Evolutionary conservation across 768 basidiomycete genomes (phyloP), one percentile per base, ranked within the genome.

Genomic region (Lactarius evosmus): DNA sequence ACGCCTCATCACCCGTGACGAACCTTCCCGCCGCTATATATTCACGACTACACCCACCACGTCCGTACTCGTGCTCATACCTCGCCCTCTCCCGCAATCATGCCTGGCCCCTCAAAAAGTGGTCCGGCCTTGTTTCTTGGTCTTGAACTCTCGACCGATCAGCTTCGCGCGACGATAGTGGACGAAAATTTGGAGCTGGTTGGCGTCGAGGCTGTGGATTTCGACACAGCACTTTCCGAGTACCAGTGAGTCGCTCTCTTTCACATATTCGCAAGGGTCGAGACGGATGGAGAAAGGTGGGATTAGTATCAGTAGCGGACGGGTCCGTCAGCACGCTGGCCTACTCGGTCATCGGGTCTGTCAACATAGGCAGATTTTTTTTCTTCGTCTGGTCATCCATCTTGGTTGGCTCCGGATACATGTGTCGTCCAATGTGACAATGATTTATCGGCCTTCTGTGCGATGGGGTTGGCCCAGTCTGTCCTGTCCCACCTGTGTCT

Each of bases 81-180:
- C n/a, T n/a, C n/a, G n/a, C n/a, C n/a, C n/a, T n/a, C n/a, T n/a
- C n/a, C n/a, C n/a, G n/a, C n/a, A n/a, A 34, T 40, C 36, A 67
- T 67, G 67, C 67, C 67, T 56, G 66, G 63, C 14, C 60, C 67
- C 44, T 66, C 76, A 60, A 82, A 82, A 73, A 69, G 73, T 25
- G 76, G 77, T 49, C 74, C 78, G 41, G 74, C 80, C n/a, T 82
- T 90, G 69, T 94, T 93, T 76, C 85, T 95, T 46, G 93, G 92
- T 63, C 82, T 95, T 72, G 91, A 93, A 78, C 83, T 94, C 59
- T 87, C 89, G 4, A 87, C 87, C 38, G 92, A 93, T 79, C 88
- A 92, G 75, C 77, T 93, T 50, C 84, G 90, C 55, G 92, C 90
- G 50, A 86, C 89, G 56, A 82, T 95, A 68, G 85, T 95, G 64